Conservation (phyloP, 1,139 yeast genomes). For the Entelexis sorbosivorans region DNA sequence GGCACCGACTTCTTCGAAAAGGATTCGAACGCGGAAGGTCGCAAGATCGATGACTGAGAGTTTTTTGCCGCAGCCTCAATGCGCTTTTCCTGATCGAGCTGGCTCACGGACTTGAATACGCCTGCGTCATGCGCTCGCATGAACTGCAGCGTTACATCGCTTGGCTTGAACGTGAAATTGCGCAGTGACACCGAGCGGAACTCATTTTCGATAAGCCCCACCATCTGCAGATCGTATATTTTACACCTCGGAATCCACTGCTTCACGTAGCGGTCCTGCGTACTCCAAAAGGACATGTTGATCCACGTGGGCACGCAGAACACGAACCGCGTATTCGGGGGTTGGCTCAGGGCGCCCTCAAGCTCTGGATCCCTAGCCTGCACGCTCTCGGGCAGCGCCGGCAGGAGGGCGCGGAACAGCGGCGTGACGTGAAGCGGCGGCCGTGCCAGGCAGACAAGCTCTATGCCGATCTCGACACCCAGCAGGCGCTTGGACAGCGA, state of each 20-base stretch:
- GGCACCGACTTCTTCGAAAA: background rate
- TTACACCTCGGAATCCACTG: constrained; percentile 91
- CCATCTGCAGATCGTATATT: constrained; percentile 92
- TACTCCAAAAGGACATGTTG: constrained; percentile 76
- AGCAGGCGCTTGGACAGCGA: constrained; percentile 67
- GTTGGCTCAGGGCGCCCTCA: constrained; percentile 1
- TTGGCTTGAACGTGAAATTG: constrained; percentile 13
- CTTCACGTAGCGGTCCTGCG: constrained; percentile 34
- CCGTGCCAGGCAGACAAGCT: constrained; percentile 75
- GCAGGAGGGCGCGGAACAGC: constrained; percentile 51
- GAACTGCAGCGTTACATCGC: constrained; percentile 30
- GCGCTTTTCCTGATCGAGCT: constrained; percentile 22
- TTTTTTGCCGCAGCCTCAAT: constrained; percentile 24
- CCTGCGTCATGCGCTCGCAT: constrained; percentile 55
- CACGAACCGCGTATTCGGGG: constrained; percentile 32
- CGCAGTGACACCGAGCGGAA: constrained; percentile 48
- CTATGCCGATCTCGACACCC: constrained; percentile 74
- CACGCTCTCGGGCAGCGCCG: background rate
- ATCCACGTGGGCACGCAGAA: constrained; percentile 92
- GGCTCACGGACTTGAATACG: constrained; percentile 26
- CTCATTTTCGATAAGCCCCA: constrained; percentile 94
- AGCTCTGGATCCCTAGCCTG: constrained; percentile 27
- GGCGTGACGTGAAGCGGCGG: constrained; percentile 93
- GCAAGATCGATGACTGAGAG: constrained; percentile 22
- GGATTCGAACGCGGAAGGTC: background rate